Evolutionary conservation across 768 basidiomycete species (phyloP).

Genomic region (Termitomyces heimii): DNA sequence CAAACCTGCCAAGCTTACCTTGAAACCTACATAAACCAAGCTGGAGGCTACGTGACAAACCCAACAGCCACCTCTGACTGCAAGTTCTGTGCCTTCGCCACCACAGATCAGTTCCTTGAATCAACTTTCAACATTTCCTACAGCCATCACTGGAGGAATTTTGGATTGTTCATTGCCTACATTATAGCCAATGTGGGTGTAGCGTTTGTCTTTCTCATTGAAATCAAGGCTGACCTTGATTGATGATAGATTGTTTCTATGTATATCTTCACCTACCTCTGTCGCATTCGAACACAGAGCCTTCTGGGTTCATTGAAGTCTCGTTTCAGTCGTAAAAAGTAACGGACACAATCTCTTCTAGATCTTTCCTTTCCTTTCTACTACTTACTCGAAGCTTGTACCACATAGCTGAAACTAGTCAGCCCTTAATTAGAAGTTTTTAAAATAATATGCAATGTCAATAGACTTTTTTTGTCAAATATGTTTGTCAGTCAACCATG

Average conservation of each 20-base stretch:
- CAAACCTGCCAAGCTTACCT: conserved; percentile 53
- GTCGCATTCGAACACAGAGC: conserved; percentile 11
- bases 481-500: too few relatives aligned
- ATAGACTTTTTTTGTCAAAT: too few relatives aligned
- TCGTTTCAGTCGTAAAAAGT: conserved; percentile 1
- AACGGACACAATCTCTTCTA: background rate
- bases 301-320: conserved; percentile 4
- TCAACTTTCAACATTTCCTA: conserved; percentile 58
- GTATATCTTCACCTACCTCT: conserved; percentile 45
- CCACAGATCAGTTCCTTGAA: conserved; percentile 51
- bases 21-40: conserved; percentile 36
- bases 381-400: background rate
- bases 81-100: conserved; percentile 46
- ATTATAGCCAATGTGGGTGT: conserved; percentile 38
- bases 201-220: background rate
- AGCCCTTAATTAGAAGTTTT: background rate
- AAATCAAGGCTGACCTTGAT: background rate
- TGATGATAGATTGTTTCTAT: conserved; percentile 33
- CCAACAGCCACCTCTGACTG: conserved; percentile 44
- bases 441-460: too few relatives aligned
- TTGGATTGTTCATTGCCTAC: conserved; percentile 45
- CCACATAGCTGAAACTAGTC: background rate
- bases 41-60: conserved; percentile 59
- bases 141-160: conserved; percentile 42
- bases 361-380: background rate